Percentiles rank a stretch among this genome's conserved stretches.
phyloP scores from a whole-genome alignment of 2,329 filamentous ascomycete genomes.

The Arthroderma sp. region DNA sequence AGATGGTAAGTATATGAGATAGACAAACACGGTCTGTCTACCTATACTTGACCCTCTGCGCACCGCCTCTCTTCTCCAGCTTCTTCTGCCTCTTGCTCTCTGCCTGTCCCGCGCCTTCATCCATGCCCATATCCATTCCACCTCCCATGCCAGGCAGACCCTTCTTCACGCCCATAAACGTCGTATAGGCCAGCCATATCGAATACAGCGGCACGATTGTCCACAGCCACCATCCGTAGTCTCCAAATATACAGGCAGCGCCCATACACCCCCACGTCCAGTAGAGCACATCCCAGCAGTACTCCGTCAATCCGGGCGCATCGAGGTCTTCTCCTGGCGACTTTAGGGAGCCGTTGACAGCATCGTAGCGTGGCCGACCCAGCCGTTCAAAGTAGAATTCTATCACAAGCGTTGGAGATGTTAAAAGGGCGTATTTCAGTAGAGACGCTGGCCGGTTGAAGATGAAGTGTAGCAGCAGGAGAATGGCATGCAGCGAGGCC shows the following conservation, averaged over 20 bases:
- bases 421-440: constrained; percentile 59
- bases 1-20: neutral
- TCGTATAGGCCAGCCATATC: constrained; percentile 35
- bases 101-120: constrained; percentile 19
- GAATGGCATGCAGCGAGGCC: constrained; percentile 57
- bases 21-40: constrained; percentile 13
- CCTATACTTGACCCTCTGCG: constrained; percentile 32
- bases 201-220: constrained; percentile 39
- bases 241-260: constrained; percentile 64
- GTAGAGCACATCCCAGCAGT: constrained; percentile 95
- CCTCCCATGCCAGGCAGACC: constrained; percentile 21
- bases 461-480: constrained; percentile 57
- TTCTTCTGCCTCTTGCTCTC: constrained; percentile 44
- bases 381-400: constrained; percentile 77
- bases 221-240: constrained; percentile 62
- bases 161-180: constrained; percentile 36
- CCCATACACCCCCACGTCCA: constrained; percentile 74
- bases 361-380: constrained; percentile 62
- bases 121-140: constrained; percentile 27
- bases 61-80: constrained; percentile 40
- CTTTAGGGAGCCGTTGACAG: constrained; percentile 52
- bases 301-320: constrained; percentile 81
- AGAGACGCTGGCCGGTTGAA: constrained; percentile 51
- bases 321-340: constrained; percentile 77
- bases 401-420: constrained; percentile 61